Base-by-base conservation (phyloP, 176 grass and related monocot genomes). In the Metroxylon sagu region DNA sequence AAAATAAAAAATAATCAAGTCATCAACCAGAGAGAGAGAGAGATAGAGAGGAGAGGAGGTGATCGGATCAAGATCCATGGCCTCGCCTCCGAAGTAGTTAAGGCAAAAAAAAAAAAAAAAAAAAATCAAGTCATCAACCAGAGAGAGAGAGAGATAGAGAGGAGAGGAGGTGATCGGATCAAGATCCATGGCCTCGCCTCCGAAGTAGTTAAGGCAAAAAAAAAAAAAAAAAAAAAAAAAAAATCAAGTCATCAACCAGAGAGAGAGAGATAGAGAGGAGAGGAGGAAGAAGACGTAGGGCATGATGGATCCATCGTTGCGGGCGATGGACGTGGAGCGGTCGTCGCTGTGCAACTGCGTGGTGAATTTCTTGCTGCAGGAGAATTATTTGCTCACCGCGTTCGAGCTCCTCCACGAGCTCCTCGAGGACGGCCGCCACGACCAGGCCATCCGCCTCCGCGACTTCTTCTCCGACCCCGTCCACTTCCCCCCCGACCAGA, bases 291-390 rank as follows among this genome's bases (percentile, higher is more conserved):
- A 14, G 15, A 39, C 18, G 17, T n/a, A 17, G 4, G 17, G 52
- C 1, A 5, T 67, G 65, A 27, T 12, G 65, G 65, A 67, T 67
- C 65, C 65, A 10, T 26, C 52, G 52, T 26, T 25, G 50, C 64
- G 65, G 54, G 72, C 54, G 54, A 65, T 29, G 66, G 85, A 85
- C 54, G 86, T 87, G 43, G 80, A 83, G 59, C 71, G 76, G 70
- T 95, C 91, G 49, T 96, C 91, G 54, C 76, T 96, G 67, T 96
- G 91, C 77, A 96, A 96, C 69, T 96, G 91, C 75, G 91, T 96
- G 15, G 91, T 96, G 61, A 96, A 96, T 66, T 96, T 96, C 56
- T 60, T 96, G 72, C 56, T 96, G 70, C 83, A 96, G 76, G 91
- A 96, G 82, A 79, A 68, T 48, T 96, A 96, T 57, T 78, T 90